Base-by-base conservation (phyloP, 2,329 filamentous ascomycete genomes). In the Beauveria sp. region DNA sequence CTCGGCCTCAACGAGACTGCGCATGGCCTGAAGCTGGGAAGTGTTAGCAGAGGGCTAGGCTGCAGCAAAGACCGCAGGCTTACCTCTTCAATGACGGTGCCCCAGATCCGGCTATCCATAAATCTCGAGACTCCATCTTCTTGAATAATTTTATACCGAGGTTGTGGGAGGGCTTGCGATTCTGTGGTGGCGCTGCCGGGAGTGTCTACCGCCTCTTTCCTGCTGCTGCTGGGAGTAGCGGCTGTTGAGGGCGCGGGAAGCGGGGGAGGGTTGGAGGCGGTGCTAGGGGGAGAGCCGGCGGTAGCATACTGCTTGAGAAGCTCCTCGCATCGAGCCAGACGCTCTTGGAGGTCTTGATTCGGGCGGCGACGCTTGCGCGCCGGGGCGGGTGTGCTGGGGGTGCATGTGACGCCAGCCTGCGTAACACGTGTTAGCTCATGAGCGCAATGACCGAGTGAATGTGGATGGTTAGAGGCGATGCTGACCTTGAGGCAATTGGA, bases 301-400 rank as follows among this genome's bases (percentile, higher is more conserved):
- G 73, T 74, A 14, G 82, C 82, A 71, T 86, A 85, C 63, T 83
- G 80, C 65, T 83, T 84, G 24, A 85, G 71, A 45, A 86, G 72
- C 65, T 83, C 80, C 66, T 86, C 83, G 65, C 83, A 85, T 61
- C 82, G 76, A 4, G 82, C 82, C 42, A 86, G 75, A 45, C 83
- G 78, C 70, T 86, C 83, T 67, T 86, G 83, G 14, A 86, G 76
- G 66, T 86, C 83, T 67, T 86, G 83, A 59, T 86, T 85, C 10
- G 83, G 83, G 53, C 83, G 75, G 64, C 82, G 76, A 46, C 83
- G 79, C 73, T 85, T 86, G 62, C 83, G 80, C 31, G 83, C 80
- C 6, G 83, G 83, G 8, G 83, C 83, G 1, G 83, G 83, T 22
- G 80, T 85, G 65, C 83, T 85, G 4, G 83, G 83, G 12, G 80